Evolutionary conservation across 441 rosid species (phyloP), one percentile per base, ranked within the genome.

Genomic region (Aleurites moluccanus): DNA sequence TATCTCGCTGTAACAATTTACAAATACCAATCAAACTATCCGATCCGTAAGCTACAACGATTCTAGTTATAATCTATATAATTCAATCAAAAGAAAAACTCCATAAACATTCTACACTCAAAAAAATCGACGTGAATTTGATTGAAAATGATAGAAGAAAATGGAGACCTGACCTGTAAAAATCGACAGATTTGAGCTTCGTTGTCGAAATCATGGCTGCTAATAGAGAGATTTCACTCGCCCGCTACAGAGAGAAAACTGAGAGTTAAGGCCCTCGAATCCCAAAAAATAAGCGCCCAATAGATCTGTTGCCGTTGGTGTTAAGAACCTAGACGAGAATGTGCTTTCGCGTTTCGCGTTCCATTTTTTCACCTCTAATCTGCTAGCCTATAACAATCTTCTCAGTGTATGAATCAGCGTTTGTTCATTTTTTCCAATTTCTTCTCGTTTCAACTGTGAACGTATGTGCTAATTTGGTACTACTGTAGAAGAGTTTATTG

Each of bases 111-210:
- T 28, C 66, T 10, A 49, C 3, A 50, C n/a, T n/a, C n/a, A 33
- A 5, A 30, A 16, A 13, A 59, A 44, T 4, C 14, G 18, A 40
- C n/a, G 42, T 25, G 16, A 28, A 27, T 44, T 40, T 6, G 61
- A 10, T 5, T 44, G 59, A 28, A 59, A 42, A 59, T 64, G 73
- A 27, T 35, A 49, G 50, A 63, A 23, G 69, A 38, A 66, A 60
- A 73, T 73, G 78, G 71, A 80, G 74, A 90, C 88, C 92, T 67
- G 75, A 93, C 99, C 99, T 86, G 87, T 92, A 93, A 82, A 96
- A 96, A 82, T 96, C 98, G 72, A 96, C 92, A 70, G 99, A 86
- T 81, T 93, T 96, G 88, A 93, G 77, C 90, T 83, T 93, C 83
- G 83, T 81, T 27, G 97, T 35, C 57, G 98, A 90, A 78, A 96